Evolutionary conservation across 2,329 filamentous ascomycete species (phyloP), one percentile per base, ranked within the genome.

Genomic region (Neodidymelliopsis sp.): DNA sequence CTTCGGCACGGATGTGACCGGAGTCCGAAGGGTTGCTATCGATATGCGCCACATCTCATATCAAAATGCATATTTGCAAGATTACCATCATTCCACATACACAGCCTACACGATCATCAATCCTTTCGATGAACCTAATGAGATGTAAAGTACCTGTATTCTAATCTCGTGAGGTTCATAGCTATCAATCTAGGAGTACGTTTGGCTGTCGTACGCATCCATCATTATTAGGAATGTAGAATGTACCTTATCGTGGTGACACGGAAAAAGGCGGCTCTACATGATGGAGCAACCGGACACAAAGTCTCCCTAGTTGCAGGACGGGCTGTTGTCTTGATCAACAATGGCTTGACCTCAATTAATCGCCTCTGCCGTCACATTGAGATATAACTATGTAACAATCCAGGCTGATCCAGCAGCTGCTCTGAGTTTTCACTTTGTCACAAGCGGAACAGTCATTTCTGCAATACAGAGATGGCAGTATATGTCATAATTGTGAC

Each of bases 231-330:
- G 38, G 45, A 42, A 42, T 38, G 27, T 22, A 22, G 30, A 42
- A 42, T n/a, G 33, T 33, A 20, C 22, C 25, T 42, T 42, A 38
- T 49, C 33, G 16, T 18, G 9, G 33, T 33, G 16, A n/a, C 38
- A 37, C 37, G n/a, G n/a, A 25, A 37, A 1, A 12, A 13, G 13
- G 16, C 37, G 15, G 33, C 31, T 42, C 4, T 15, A 29, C 15
- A n/a, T 30, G 31, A 44, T 24, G 18, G 24, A 42, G 9, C 16
- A 15, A 7, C 25, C 22, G 36, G 20, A 3, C 37, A 9, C 4
- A 35, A 10, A 18, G 11, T 30, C 30, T 23, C 8, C 23, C 30
- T 25, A 41, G 13, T 37, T 12, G 29, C 25, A 37, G 10, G 11
- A 33, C 37, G 20, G 31, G 31, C 12, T 27, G 31, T 37, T 42